These are phyloP conservation scores for Pythium dissimile DNA, from an alignment of 352 stramenopile genomes.

Conservation along the genomic window DNA sequence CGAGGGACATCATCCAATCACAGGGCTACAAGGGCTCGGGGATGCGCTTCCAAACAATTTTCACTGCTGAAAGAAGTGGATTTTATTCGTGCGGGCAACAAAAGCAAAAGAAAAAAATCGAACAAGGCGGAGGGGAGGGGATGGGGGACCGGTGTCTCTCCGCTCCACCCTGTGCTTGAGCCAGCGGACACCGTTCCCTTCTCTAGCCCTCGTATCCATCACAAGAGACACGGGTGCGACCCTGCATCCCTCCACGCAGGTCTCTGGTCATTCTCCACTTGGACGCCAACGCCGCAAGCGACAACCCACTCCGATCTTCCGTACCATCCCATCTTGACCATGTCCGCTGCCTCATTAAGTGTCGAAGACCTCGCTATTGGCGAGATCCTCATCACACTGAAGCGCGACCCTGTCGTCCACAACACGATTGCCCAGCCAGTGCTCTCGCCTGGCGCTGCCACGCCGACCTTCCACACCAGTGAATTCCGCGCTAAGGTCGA, in stretches of 20 bases:
- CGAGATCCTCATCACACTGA: constrained; percentile 80
- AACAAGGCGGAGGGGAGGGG: constrained; percentile 9
- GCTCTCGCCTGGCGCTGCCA: constrained; percentile 2
- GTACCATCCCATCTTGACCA: not conserved
- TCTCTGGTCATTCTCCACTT: constrained; percentile 8
- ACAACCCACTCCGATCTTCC: too few species aligned
- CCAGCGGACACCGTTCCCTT: constrained; percentile 9
- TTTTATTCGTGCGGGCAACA: constrained; percentile 22
- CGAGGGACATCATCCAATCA: constrained; percentile 23
- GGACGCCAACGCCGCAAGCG: constrained; percentile 2
- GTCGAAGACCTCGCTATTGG: constrained; percentile 68
- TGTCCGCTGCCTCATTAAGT: constrained; percentile 27
- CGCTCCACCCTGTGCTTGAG: not conserved
- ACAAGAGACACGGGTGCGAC: constrained; percentile 25
- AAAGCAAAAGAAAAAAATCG: constrained; percentile 13
- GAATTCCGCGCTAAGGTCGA: constrained; percentile 45
- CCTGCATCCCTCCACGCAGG: not conserved
- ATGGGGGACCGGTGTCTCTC: not conserved
- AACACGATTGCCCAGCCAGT: constrained; percentile 1
- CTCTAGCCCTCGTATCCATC: constrained; percentile 15
- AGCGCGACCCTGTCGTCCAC: constrained; percentile 37
- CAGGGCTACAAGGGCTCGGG: constrained; percentile 8
- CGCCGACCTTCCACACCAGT: constrained; percentile 8
- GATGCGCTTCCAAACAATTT: constrained; percentile 9
- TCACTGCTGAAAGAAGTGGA: constrained; percentile 29